Evolutionary conservation across 2,329 filamentous ascomycete genomes (phyloP), one percentile per base, ranked within the genome.

Genomic region (Aspergillus terreus): DNA sequence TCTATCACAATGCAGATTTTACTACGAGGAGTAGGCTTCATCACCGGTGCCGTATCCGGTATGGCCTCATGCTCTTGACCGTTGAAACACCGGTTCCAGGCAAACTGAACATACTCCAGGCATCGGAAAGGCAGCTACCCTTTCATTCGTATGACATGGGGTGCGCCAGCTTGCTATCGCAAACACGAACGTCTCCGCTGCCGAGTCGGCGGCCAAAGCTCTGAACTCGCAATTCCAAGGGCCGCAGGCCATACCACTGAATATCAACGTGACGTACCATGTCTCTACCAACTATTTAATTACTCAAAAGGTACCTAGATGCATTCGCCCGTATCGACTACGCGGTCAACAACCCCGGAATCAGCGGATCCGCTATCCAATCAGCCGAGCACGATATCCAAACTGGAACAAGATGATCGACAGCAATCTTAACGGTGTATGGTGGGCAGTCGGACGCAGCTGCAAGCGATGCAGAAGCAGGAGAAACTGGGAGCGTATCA

Each of bases 391-490:
- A 14, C 40, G 40, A 42, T 3, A 17, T 42, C 17, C 12, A 19
- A 21, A 42, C 11, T 42, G 19, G 15, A 6, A 17, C 6, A 19
- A 23, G 19, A 17, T 5, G 7, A 25, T 17, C 4, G 19, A 21
- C 40, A 42, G 23, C 19, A 17, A 42, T 23, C n/a, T 42, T 12
- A 42, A 42, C 40, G 51, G 49, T 4, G 46, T 49, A 3, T 55
- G 54, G 54, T 56, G 43, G 33, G 45, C 11, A 44, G 44, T 27
- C 45, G 51, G 2, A 48, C 51, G n/a, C 21, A 48, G 25, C 46
- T 56, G 3, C 17, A 32, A 11, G 27, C 27, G 2, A 56, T 56
- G 51, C 27, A 49, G 14, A 23, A 11, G 15, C 53, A 66, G 46
- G 51, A 53, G 47, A 47, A 48, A 36, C 23, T 15, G 19, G 48